These are phyloP conservation scores for Diatrype stigma DNA, from an alignment of 2,329 filamentous ascomycete genomes.

Conservation along the genomic window DNA sequence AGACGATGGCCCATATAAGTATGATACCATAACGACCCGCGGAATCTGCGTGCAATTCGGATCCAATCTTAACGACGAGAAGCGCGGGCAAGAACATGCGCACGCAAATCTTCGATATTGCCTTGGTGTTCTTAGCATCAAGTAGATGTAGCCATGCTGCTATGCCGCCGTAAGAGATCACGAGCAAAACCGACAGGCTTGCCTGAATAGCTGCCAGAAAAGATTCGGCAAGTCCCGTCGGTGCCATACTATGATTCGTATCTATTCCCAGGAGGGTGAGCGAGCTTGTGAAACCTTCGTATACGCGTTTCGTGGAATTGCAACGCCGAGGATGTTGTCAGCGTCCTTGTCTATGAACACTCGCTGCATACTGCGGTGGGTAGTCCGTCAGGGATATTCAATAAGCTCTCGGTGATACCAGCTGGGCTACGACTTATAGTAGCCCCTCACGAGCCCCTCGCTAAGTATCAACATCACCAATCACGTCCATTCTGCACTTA, in stretches of 20 bases:
- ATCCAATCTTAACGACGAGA: constrained; percentile 41
- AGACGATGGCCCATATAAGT: constrained; percentile 36
- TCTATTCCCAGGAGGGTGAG: background rate
- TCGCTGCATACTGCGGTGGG: no score
- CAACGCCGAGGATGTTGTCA: no score
- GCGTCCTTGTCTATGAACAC: no score
- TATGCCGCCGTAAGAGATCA: constrained; percentile 40
- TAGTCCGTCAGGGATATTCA: no score
- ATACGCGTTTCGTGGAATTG: no score
- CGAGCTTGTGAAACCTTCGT: no score
- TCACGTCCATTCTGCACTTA: no score
- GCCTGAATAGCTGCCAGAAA: constrained; percentile 44
- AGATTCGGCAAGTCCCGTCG: constrained; percentile 29
- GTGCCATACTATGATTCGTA: constrained; percentile 10
- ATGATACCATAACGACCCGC: constrained; percentile 34
- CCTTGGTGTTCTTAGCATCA: constrained; percentile 29
- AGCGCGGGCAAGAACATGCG: constrained; percentile 43
- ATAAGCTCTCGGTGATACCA: no score
- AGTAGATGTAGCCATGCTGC: constrained; percentile 37
- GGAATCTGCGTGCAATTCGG: constrained; percentile 33
- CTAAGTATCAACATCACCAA: no score
- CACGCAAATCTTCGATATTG: constrained; percentile 43
- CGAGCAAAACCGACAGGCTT: constrained; percentile 42
- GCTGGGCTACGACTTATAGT: no score
- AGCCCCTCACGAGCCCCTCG: no score